Conservation (phyloP, 192 early-diverging fungal genomes). For the Rhizoclosmatium globosum region DNA sequence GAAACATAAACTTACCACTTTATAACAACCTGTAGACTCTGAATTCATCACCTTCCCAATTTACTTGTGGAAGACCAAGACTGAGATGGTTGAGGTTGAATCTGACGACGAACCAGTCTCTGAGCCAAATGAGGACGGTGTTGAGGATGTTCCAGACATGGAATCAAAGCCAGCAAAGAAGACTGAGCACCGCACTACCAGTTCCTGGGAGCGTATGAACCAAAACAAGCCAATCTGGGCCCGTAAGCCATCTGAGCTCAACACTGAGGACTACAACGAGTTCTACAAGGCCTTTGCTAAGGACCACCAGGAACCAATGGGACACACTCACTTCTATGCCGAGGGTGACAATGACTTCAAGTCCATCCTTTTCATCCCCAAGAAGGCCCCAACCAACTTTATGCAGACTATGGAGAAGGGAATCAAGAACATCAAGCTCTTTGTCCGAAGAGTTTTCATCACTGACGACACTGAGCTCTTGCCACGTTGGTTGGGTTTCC, state of each 20-base stretch:
- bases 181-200: constrained; percentile 82
- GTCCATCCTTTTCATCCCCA: constrained; percentile 96
- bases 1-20: no score
- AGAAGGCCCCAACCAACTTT: constrained; percentile 92
- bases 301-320: constrained; percentile 98
- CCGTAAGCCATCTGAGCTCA: constrained; percentile 97
- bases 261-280: constrained; percentile 92
- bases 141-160: constrained; percentile 69
- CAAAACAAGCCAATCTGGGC: constrained; percentile 99
- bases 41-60: constrained; percentile 99
- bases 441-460: constrained; percentile 99
- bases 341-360: constrained; percentile 99
- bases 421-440: constrained; percentile 99
- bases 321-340: constrained; percentile 98
- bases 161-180: constrained; percentile 80
- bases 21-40: constrained; percentile 65
- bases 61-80: constrained; percentile 94
- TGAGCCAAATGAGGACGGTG: constrained; percentile 69
- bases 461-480: constrained; percentile 99
- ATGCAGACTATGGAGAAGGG: constrained; percentile 99
- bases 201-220: constrained; percentile 95
- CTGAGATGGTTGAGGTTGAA: constrained; percentile 86
- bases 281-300: constrained; percentile 99
- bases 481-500: constrained; percentile 98
- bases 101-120: constrained; percentile 85